A percentile compares a stretch with the other conserved stretches of the same genome.
Evolutionary conservation across 495 filamentous ascomycete species (phyloP).

Genomic region (Aspergillus nanangensis): DNA sequence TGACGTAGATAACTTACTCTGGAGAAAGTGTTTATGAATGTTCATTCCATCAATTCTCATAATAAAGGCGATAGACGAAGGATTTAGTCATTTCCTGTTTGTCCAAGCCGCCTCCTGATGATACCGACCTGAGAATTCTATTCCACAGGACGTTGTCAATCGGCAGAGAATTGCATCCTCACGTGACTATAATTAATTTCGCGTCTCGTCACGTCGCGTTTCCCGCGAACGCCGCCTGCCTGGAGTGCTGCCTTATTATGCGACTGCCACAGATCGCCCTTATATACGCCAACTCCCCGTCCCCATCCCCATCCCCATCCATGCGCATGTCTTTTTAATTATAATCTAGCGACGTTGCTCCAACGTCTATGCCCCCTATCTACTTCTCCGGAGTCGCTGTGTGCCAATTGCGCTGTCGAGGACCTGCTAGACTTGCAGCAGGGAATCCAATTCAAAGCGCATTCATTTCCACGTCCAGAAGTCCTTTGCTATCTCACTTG

Average conservation of each 20-base stretch:
- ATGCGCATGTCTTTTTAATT: too few species aligned
- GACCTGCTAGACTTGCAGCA: not conserved
- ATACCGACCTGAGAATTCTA: too few species aligned
- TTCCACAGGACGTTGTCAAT: too few species aligned
- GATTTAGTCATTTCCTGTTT: too few species aligned
- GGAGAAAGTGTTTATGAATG: too few species aligned
- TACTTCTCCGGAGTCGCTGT: constrained; percentile 17
- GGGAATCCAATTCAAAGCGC: not conserved
- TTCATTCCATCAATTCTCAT: too few species aligned
- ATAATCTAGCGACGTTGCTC: too few species aligned
- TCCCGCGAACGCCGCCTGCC: constrained; percentile 8
- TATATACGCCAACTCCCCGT: not conserved
- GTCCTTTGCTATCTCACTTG: not conserved
- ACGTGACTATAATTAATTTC: constrained; percentile 28
- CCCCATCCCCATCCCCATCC: too few species aligned
- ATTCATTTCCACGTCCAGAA: not conserved
- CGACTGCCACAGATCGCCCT: not conserved
- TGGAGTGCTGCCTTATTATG: constrained; percentile 4
- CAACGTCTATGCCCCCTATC: constrained; percentile 22
- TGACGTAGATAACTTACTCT: too few species aligned
- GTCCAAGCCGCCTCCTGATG: too few species aligned
- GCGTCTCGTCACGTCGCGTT: constrained; percentile 42
- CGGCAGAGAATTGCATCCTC: constrained; percentile 4
- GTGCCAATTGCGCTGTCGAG: not conserved
- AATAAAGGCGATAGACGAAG: too few species aligned